Evolutionary conservation across 768 basidiomycete genomes (phyloP), one percentile per base, ranked within the genome.

Genomic region (Austroboletus festivus): DNA sequence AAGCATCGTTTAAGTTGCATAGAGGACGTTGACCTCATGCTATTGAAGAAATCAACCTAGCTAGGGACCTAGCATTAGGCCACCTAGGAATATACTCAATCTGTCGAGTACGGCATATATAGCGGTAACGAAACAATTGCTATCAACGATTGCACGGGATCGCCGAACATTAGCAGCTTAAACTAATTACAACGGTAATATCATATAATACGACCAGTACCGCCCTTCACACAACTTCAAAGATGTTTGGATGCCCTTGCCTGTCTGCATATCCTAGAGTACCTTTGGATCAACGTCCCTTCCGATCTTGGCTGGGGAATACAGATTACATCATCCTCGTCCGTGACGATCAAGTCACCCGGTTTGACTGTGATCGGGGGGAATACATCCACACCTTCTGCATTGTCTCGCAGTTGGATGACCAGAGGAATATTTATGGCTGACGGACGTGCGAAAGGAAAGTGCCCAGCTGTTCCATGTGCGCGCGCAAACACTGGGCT

Each of bases 261-360:
- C 93, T 20, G 75, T 79, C 51, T 71, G 73, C 53, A 96, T 86
- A 59, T 93, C 93, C 48, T 68, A 65, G 74, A 87, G 77, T 47
- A 89, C 91, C 48, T 68, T 72, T 19, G 71, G 82, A 64, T 96
- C 94, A 13, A 86, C 68, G 41, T 79, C 77, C 56, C 77, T 73
- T 16, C 79, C 82, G 56, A 75, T 75, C 23, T 59, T 53, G n/a
- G 86, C 89, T 63, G 68, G 2, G 90, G 85, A 22, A 95, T 78
- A 57, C 83, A 89, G 3, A 97, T 89, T 1, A 94, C 89, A 2
- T 93, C 93, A 62, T 96, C 89, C 48, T 82, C 77, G 65, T 96
- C 93, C 20, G 83, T 90, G n/a, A 93, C 64, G 40, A 95, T 78
- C 76, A 84, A 79, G 64, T 94, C 93, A 2, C 84, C 87, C 2